phyloP scores from a whole-genome alignment of 805 yeast species.

The Wickerhamomyces kurtzmanii region DNA sequence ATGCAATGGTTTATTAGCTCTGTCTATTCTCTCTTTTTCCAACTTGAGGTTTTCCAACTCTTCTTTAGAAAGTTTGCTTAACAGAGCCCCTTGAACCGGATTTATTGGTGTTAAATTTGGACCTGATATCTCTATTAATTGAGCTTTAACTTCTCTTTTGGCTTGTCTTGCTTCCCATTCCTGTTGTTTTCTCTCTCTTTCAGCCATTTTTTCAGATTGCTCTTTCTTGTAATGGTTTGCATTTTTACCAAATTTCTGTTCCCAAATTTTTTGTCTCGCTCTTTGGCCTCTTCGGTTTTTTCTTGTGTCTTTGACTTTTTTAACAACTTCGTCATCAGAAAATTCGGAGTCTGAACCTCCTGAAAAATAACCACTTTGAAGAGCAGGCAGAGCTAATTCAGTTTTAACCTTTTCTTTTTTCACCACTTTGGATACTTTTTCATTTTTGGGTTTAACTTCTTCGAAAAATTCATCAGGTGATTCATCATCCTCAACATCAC shows the following conservation, averaged over 20 bases:
- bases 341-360: slow-evolving; percentile 68
- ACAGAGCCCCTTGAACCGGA: slow-evolving; percentile 22
- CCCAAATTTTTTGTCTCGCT: slow-evolving; percentile 97
- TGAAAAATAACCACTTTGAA: slow-evolving; percentile 75
- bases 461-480: slow-evolving; percentile 23
- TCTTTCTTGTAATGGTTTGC: slow-evolving; percentile 82
- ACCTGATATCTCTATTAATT: slow-evolving; percentile 20
- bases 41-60: slow-evolving; percentile 7
- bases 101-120: slow-evolving; percentile 27
- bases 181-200: slow-evolving; percentile 45
- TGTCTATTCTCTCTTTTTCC: slow-evolving; percentile 9
- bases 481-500: slow-evolving; percentile 23
- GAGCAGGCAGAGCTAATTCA: slow-evolving; percentile 45
- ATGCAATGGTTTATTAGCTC: slow-evolving; percentile 40
- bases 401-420: slow-evolving; percentile 15
- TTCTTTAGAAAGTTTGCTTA: slow-evolving; percentile 1
- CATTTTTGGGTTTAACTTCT: slow-evolving; percentile 2
- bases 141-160: slow-evolving; percentile 50
- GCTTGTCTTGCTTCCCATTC: slow-evolving; percentile 69
- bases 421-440: slow-evolving; percentile 5
- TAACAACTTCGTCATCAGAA: slow-evolving; percentile 36
- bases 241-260: slow-evolving; percentile 66
- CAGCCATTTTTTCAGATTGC: slow-evolving; percentile 39
- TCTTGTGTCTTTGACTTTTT: slow-evolving; percentile 39
- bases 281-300: slow-evolving; percentile 95